Conservation (phyloP, 495 filamentous ascomycete species). For the Aspergillus baeticus region DNA sequence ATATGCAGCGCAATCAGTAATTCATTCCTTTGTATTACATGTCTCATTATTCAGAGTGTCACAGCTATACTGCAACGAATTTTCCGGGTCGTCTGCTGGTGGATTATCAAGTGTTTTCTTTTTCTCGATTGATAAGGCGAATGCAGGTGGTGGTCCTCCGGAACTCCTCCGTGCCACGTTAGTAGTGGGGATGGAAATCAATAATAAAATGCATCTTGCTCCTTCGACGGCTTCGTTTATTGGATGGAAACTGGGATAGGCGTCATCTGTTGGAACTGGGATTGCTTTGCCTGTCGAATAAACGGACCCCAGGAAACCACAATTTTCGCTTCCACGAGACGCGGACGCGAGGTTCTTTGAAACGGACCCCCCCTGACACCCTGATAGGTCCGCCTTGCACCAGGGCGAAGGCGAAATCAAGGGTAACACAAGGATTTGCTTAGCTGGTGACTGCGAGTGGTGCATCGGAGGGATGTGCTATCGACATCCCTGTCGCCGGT, state of each 20-base stretch:
- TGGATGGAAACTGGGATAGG: background rate
- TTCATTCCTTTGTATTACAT: constrained; percentile 10
- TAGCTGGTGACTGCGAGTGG: constrained; percentile 4
- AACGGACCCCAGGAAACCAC: background rate
- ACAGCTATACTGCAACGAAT: constrained; percentile 10
- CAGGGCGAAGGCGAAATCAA: constrained; percentile 5
- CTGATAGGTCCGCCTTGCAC: background rate
- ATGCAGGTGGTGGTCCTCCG: constrained; percentile 10
- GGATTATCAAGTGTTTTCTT: constrained; percentile 9
- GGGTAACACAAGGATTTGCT: constrained; percentile 20
- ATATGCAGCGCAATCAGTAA: constrained; percentile 6
- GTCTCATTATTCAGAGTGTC: background rate
- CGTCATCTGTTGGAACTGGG: background rate
- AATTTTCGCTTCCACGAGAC: constrained; percentile 11
- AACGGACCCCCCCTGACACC: background rate
- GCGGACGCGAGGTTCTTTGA: background rate
- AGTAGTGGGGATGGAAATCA: constrained; percentile 8
- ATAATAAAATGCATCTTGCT: constrained; percentile 7
- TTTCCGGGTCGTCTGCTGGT: constrained; percentile 9
- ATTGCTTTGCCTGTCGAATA: background rate
- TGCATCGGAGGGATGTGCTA: constrained; percentile 7
- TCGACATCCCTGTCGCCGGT: constrained; percentile 1
- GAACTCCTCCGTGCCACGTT: constrained; percentile 10
- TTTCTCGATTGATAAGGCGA: constrained; percentile 16
- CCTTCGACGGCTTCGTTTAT: background rate